Evolutionary conservation across 495 filamentous ascomycete species (phyloP).

Genomic region (Aspergillus conjunctus): DNA sequence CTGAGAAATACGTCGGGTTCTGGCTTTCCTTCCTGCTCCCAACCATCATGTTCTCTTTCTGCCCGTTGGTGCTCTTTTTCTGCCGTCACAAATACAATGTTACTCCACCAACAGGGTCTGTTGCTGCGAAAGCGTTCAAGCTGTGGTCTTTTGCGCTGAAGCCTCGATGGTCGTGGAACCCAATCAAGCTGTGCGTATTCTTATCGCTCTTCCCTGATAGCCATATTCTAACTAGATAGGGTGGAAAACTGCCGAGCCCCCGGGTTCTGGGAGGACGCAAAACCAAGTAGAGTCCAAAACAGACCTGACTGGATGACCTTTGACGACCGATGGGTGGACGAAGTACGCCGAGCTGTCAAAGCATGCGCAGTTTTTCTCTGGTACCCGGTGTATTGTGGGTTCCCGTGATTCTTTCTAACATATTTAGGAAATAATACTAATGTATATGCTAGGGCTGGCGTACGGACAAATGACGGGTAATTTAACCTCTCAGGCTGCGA

Average conservation of each 20-base stretch:
- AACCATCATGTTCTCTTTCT: slow-evolving; percentile 58
- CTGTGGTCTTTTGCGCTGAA: slow-evolving; percentile 59
- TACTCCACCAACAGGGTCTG: slow-evolving; percentile 63
- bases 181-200: slow-evolving; percentile 39
- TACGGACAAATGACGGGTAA: slow-evolving; percentile 64
- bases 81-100: slow-evolving; percentile 61
- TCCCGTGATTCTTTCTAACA: not conserved
- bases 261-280: slow-evolving; percentile 64
- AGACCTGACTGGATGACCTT: slow-evolving; percentile 66
- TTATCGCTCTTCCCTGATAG: not conserved
- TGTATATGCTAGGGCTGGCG: slow-evolving; percentile 44
- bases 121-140: slow-evolving; percentile 58
- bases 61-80: slow-evolving; percentile 60
- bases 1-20: slow-evolving; percentile 75
- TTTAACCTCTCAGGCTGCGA: slow-evolving; percentile 56
- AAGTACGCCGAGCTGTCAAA: slow-evolving; percentile 49
- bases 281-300: slow-evolving; percentile 59
- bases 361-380: slow-evolving; percentile 58
- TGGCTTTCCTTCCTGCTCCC: slow-evolving; percentile 69
- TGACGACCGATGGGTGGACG: slow-evolving; percentile 57
- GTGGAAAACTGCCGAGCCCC: slow-evolving; percentile 54
- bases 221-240: slow-evolving; percentile 29
- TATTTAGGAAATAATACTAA: not conserved
- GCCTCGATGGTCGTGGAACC: slow-evolving; percentile 62
- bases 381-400: slow-evolving; percentile 61